Conservation (phyloP, 768 basidiomycete genomes). For the Mycena pura region DNA sequence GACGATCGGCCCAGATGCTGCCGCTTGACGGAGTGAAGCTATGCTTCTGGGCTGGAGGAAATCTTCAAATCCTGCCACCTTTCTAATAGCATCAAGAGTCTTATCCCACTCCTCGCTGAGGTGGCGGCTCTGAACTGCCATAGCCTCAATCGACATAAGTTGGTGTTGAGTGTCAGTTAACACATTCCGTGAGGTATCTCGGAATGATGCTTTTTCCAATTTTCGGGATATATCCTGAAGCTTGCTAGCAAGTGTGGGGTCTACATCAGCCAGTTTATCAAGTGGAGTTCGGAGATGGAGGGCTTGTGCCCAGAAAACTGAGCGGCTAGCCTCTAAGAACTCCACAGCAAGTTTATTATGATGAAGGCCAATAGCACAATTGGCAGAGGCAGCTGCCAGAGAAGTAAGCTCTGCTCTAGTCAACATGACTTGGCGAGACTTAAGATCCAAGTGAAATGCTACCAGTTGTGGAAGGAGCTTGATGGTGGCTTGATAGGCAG, state of each 20-base stretch:
- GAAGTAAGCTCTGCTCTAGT: neutral
- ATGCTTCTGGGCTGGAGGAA: constrained; percentile 28
- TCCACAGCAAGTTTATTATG: constrained; percentile 5
- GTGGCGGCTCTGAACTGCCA: constrained; percentile 20
- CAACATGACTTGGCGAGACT: neutral
- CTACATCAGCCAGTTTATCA: neutral
- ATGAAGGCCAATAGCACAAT: neutral
- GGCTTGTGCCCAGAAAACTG: constrained; percentile 15
- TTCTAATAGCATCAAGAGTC: constrained; percentile 19
- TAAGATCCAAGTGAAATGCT: constrained; percentile 8
- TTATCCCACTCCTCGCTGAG: constrained; percentile 29
- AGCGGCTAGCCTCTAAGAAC: constrained; percentile 10
- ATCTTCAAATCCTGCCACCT: constrained; percentile 26
- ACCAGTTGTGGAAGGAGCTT: constrained; percentile 7
- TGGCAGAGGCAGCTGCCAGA: neutral
- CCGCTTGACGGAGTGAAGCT: neutral
- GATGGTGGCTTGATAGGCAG: neutral
- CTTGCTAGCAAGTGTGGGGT: neutral
- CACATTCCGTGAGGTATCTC: constrained; percentile 13
- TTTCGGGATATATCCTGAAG: neutral
- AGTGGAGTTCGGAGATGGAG: constrained; percentile 8
- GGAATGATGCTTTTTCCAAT: constrained; percentile 14
- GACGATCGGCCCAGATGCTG: constrained; percentile 16
- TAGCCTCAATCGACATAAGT: constrained; percentile 25
- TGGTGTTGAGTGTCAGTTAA: constrained; percentile 4